Base-by-base conservation (phyloP, 805 yeast species). In the Wickerhamiella azymoides region DNA sequence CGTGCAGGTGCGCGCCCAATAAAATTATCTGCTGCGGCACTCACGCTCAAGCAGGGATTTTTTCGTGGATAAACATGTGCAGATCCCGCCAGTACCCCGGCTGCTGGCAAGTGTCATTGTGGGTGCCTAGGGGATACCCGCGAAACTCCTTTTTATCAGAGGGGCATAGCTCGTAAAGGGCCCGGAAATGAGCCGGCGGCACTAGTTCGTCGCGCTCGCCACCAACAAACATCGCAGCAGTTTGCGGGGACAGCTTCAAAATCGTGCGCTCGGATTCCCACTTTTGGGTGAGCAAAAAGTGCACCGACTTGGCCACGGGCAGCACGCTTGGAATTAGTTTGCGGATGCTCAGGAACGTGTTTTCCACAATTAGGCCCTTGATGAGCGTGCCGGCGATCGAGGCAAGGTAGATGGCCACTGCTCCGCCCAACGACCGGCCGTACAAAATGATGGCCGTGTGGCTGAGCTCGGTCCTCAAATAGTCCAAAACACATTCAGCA, bases 401-500 rank as follows among this genome's bases (percentile, higher is more conserved):
- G 0, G 92, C 86, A 45, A 85, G 72, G 62, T 85, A 82, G 16
- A 86, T 73, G 7, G 93, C 85, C 30, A 84, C 95, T 0, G 97
- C 98, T 2, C 97, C 97, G 30, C 98, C 98, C 10, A 89, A 65
- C 9, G 95, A 84, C 42, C 96, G 70, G 1, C 97, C 97, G 58
- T 86, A 86, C 9, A 86, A 66, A 0, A 84, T 65, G 2, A 88
- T 50, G 10, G 77, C 64, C 1, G 80, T 69, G 42, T 67, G 61
- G 41, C 67, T 63, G 46, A 78, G 69, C 50, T 72, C 78, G 10
- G 66, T 61, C 1, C 56, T 45, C n/a, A 89, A 57, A 54, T 69
- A 80, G 16, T 72, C 62, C 67, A 84, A 68, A 1, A 80, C 78
- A 0, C 85, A 68, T 51, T 79, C 80, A 1, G 94, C 92, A 58